Base-by-base conservation (phyloP, 306 rosid genomes). In the Oxytropis ochrocephala region DNA sequence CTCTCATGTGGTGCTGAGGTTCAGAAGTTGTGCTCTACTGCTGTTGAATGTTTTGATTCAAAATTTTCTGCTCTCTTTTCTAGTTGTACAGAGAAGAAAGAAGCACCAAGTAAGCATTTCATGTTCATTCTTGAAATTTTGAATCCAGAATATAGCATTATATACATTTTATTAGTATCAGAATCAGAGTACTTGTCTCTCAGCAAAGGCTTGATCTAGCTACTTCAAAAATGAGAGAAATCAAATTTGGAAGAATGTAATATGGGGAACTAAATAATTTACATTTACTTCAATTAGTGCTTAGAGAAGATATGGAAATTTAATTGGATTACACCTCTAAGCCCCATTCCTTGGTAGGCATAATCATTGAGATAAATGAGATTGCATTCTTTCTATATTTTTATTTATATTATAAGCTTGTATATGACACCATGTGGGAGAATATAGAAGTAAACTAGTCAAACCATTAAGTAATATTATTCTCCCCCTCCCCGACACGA, bases 1-100 rank as follows among this genome's bases (percentile, higher is more conserved):
- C 93, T 92, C 58, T 83, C 96, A 36, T 90, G 93, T 55, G 96
- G 96, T 70, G 83, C 88, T 60, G 91, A 90, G 80, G 91, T 92
- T 70, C 98, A 86, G 81, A 85, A 83, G 81, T 75, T 92, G 77
- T 92, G 98, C 68, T 72, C 81, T 57, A 75, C 87, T 77, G 96
- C 96, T 30, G 70, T 88, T 41, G 91, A 85, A 67, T 80, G 66
- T 64, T 88, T 82, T 69, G 91, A 90, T 80, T 80, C 87, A 6
- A 67, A 80, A 79, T 81, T 77, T 74, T 77, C 83, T 76, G 72
- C 18, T 29, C 71, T 67, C 41, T 62, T 73, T 64, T 74, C 67
- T 29, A 60, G 43, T 70, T 33, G 30, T 67, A 7, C n/a, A 29
- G 87, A 77, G 70, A 83, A 72, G 64, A 80, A 72, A 86, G 82